These are phyloP conservation scores for Gracilaria vermiculophylla DNA, from an alignment of 23 red algal genomes.

Conservation along the genomic window DNA sequence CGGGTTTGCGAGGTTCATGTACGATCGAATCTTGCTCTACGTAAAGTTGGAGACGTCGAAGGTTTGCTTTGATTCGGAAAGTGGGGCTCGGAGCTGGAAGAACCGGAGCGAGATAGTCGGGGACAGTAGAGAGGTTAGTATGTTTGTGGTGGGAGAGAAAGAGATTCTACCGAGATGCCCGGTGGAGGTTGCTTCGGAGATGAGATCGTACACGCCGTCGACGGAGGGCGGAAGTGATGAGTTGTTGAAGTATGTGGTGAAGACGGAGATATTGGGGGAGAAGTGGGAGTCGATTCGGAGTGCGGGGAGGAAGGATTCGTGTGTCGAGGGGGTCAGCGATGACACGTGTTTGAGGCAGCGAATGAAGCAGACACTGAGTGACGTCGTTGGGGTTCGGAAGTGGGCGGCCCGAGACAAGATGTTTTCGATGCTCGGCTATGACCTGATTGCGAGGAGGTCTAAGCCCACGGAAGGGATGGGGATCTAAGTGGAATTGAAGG, in stretches of 20 bases:
- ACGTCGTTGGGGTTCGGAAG: not conserved
- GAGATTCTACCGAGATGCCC: slow-evolving; percentile 2
- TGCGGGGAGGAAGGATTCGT: not conserved
- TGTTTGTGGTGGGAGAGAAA: not conserved
- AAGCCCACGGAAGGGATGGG: not conserved
- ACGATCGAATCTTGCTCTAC: no score
- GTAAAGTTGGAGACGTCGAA: not conserved
- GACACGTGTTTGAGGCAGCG: slow-evolving; percentile 7
- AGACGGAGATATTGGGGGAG: not conserved
- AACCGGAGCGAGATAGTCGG: not conserved
- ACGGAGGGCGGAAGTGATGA: not conserved
- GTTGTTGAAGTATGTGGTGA: not conserved
- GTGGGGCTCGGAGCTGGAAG: not conserved
- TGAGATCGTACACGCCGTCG: not conserved
- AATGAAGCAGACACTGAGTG: slow-evolving; percentile 8
- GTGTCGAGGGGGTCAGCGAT: not conserved
- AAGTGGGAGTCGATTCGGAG: not conserved
- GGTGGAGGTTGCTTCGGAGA: not conserved
- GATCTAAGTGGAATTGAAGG: not conserved
- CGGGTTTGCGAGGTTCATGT: no score
- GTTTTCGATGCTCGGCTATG: slow-evolving; percentile 11
- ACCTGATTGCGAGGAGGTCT: not conserved
- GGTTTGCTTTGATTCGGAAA: not conserved
- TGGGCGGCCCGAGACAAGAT: not conserved
- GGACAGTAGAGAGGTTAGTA: not conserved